Evolutionary conservation across 2,329 filamentous ascomycete genomes (phyloP), one percentile per base, ranked within the genome.

Genomic region (Hypoxylon sp.): DNA sequence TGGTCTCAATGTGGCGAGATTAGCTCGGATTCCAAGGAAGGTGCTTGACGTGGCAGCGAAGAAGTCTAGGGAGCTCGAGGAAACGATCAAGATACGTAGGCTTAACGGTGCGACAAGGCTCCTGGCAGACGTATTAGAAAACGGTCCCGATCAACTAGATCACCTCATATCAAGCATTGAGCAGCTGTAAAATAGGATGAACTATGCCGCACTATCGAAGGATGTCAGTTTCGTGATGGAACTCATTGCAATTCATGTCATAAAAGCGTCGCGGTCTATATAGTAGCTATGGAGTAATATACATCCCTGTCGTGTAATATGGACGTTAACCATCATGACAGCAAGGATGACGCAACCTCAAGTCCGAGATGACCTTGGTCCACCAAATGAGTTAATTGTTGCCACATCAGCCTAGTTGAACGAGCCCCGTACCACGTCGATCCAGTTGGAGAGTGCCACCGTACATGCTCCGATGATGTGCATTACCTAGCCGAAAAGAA

Each of bases 1-100:
- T 78, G 96, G 97, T 0, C 78, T 99, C 63, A 98, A 98, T 79
- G 96, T 98, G 21, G 96, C 96, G 13, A 86, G 93, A 50, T 81
- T 99, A 58, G 96, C 96, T 2, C 91, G 91, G 56, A 87, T 99
- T 46, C 94, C 95, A 0, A 86, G 87, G 65, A 84, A 88, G 62
- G 88, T 98, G 17, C 84, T 98, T 35, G 92, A 94, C 27, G 84
- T 93, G 24, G 96, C 96, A 2, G 89, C 88, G n/a, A 82, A 84
- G 51, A 96, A 97, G 81, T 97, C 93, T 67, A 84, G 83, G 42
- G 90, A 95, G 79, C 82, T 99, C 79, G 96, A 99, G 81, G 86
- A 89, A 57, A 87, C 90, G 71, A 89, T 94, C 73, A 88, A 84
- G 72, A 82, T 83, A 68, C 89, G 91, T 68, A 87, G 88, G 67